A percentile compares a stretch with the other conserved stretches of the same genome.
These are phyloP conservation scores for Aspergillus tamarii DNA, from an alignment of 2,329 filamentous ascomycete genomes.

Conservation along the genomic window DNA sequence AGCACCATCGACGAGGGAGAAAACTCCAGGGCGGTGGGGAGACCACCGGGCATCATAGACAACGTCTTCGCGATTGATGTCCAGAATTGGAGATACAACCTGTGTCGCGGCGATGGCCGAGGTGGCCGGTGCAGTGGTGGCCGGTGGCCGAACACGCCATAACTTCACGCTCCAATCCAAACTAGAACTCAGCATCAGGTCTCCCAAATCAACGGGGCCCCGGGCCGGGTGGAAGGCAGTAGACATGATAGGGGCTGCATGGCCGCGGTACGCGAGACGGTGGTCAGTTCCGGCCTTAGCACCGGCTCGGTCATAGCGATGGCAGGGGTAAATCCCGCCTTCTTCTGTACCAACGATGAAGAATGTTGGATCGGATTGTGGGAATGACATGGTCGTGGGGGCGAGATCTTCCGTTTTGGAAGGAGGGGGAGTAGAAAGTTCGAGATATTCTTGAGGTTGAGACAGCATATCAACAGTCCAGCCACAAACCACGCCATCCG, in stretches of 20 bases:
- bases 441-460: slow-evolving; percentile 91
- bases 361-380: slow-evolving; percentile 92
- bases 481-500: slow-evolving; percentile 92
- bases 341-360: slow-evolving; percentile 97
- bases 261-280: slow-evolving; percentile 83
- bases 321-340: slow-evolving; percentile 93
- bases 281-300: slow-evolving; percentile 95
- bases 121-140: slow-evolving; percentile 43
- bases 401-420: slow-evolving; percentile 93
- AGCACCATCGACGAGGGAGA: slow-evolving; percentile 90
- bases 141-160: slow-evolving; percentile 77
- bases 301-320: slow-evolving; percentile 94
- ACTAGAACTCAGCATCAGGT: slow-evolving; percentile 87
- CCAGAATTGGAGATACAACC: slow-evolving; percentile 73
- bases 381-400: slow-evolving; percentile 93
- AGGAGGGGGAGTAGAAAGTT: slow-evolving; percentile 81
- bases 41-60: slow-evolving; percentile 98
- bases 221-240: slow-evolving; percentile 92
- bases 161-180: slow-evolving; percentile 97
- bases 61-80: slow-evolving; percentile 91
- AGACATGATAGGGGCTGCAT: slow-evolving; percentile 93
- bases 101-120: slow-evolving; percentile 47
- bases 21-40: slow-evolving; percentile 89
- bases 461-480: slow-evolving; percentile 99
- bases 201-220: slow-evolving; percentile 90